phyloP scores from a whole-genome alignment of 2,329 filamentous ascomycete genomes.

The Aureobasidium lini region DNA sequence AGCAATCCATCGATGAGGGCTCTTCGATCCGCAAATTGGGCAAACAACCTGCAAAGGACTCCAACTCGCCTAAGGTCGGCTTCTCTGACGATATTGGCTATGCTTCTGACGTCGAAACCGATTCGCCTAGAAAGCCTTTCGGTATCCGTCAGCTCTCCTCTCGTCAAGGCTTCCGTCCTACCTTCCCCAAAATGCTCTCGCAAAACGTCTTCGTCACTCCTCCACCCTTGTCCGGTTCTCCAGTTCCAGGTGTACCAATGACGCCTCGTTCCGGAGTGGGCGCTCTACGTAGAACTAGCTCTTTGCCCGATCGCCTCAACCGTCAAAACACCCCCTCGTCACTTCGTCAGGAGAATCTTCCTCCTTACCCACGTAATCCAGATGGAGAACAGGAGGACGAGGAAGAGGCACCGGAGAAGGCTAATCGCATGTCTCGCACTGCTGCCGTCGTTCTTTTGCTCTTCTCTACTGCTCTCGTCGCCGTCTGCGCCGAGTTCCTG shows the following conservation, averaged over 20 bases:
- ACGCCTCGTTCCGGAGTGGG: slow-evolving; percentile 30
- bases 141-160: slow-evolving; percentile 47
- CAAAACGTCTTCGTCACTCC: slow-evolving; percentile 60
- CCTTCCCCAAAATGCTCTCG: slow-evolving; percentile 58
- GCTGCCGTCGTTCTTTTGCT: slow-evolving; percentile 49
- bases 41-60: slow-evolving; percentile 17
- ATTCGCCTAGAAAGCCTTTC: slow-evolving; percentile 33
- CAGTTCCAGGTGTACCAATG: slow-evolving; percentile 20
- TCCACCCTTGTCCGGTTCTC: slow-evolving; percentile 24
- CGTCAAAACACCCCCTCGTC: slow-evolving; percentile 18
- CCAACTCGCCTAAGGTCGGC: slow-evolving; percentile 26
- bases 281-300: slow-evolving; percentile 62
- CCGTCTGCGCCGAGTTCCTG: slow-evolving; percentile 63
- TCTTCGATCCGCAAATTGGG: slow-evolving; percentile 14
- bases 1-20: slow-evolving; percentile 19
- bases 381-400: slow-evolving; percentile 3
- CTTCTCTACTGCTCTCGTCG: slow-evolving; percentile 49
- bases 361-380: not conserved
- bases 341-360: not conserved
- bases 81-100: slow-evolving; percentile 32
- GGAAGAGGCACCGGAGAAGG: slow-evolving; percentile 26
- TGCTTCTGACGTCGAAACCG: slow-evolving; percentile 15
- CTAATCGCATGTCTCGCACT: slow-evolving; percentile 48
- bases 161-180: slow-evolving; percentile 40
- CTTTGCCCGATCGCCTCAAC: slow-evolving; percentile 62